A percentile compares a stretch with the other conserved stretches of the same genome.
Conservation (phyloP, 768 basidiomycete species). For the Russula brevipes region DNA sequence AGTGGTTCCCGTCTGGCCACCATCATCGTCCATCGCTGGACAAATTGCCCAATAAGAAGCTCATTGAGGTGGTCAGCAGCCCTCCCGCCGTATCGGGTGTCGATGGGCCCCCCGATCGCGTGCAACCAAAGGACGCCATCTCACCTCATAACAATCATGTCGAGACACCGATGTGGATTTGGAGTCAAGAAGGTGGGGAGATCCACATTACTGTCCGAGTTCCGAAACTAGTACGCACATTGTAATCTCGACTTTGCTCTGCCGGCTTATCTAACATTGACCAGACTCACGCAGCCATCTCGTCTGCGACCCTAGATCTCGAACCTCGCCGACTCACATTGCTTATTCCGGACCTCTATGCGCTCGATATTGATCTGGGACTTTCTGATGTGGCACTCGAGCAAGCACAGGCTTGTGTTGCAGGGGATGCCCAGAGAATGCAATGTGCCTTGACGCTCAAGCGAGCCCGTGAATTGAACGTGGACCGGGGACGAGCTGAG, state of each 20-base stretch:
- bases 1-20: slow-evolving; percentile 34
- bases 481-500: slow-evolving; percentile 59
- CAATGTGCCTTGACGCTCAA: slow-evolving; percentile 47
- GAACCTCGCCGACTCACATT: slow-evolving; percentile 56
- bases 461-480: slow-evolving; percentile 51
- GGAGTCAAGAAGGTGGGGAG: slow-evolving; percentile 39
- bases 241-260: neutral
- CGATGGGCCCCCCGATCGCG: slow-evolving; percentile 32
- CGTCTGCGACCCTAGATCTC: slow-evolving; percentile 54
- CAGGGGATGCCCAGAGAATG: slow-evolving; percentile 23
- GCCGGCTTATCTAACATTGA: neutral
- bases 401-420: slow-evolving; percentile 22
- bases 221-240: slow-evolving; percentile 51
- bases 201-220: slow-evolving; percentile 50
- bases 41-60: slow-evolving; percentile 32
- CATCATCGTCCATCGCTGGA: slow-evolving; percentile 17
- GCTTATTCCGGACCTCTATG: slow-evolving; percentile 42
- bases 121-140: neutral
- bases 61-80: slow-evolving; percentile 43
- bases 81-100: slow-evolving; percentile 27
- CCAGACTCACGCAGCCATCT: slow-evolving; percentile 46
- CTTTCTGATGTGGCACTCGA: slow-evolving; percentile 52
- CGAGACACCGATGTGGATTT: slow-evolving; percentile 47
- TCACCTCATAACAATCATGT: neutral
- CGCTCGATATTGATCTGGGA: slow-evolving; percentile 55